Conservation (phyloP, 139 green algal genomes). For the Chlorella sp. region DNA sequence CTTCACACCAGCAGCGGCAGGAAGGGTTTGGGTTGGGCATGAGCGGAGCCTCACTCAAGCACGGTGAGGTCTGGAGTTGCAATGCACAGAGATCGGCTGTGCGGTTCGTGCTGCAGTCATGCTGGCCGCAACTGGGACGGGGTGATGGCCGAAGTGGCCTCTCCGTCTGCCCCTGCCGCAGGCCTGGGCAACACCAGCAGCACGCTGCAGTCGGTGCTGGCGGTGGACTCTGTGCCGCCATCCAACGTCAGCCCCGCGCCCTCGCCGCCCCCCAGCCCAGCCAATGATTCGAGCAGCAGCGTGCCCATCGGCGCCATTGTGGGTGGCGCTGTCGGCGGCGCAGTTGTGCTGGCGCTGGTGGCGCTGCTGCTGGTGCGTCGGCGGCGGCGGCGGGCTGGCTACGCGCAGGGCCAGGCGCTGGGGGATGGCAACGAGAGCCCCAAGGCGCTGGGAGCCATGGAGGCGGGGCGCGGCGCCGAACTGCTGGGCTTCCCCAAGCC, state of each 20-base stretch:
- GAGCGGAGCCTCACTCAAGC: too few species aligned
- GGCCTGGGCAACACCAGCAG: slow-evolving; percentile 5
- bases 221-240: not conserved
- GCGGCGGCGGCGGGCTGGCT: not conserved
- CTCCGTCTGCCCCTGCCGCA: not conserved
- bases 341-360: not conserved
- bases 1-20: too few species aligned
- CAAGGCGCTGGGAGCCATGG: slow-evolving; percentile 27
- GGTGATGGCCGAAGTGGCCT: too few species aligned
- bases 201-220: not conserved
- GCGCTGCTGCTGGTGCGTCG: slow-evolving; percentile 4
- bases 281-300: not conserved
- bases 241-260: not conserved
- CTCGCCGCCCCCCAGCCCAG: not conserved
- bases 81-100: too few species aligned
- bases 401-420: not conserved
- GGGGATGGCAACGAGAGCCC: slow-evolving; percentile 4
- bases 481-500: slow-evolving; percentile 7
- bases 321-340: slow-evolving; percentile 22
- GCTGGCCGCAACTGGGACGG: too few species aligned
- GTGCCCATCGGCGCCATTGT: slow-evolving; percentile 24
- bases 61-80: too few species aligned
- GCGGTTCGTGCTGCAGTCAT: too few species aligned
- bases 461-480: not conserved
- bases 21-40: too few species aligned